Evolutionary conservation across 345 rosid genomes (phyloP), one percentile per base, ranked within the genome.

Genomic region (Carallia brachiata): DNA sequence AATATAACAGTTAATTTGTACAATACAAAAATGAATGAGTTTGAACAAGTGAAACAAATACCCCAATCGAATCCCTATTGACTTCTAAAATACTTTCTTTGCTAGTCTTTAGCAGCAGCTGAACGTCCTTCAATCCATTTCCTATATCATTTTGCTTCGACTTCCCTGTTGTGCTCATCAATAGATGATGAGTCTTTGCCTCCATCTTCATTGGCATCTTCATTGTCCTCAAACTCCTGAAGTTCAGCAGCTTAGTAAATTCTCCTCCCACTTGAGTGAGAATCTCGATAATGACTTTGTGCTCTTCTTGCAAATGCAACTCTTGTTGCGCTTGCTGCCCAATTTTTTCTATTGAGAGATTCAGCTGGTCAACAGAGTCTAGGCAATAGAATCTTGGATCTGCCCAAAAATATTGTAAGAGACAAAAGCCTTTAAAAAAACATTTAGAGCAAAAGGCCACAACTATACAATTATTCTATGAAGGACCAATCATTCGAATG

Each of bases 301-400:
- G 77, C 65, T 79, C 79, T 77, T 82, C 87, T 77, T 28, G 69
- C n/a, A 70, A 68, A 59, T 63, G 74, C 76, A 65, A 77, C 62
- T 60, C 70, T 52, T 54, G 73, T 48, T 27, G 62, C 39, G 71
- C 73, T 85, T 52, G 74, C 27, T 52, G 77, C 39, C 36, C 80
- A 50, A 57, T 71, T 63, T 71, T 81, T 81, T 60, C 76, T 75
- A 57, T 83, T 76, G 52, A 82, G 62, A 64, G 83, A 81, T 77
- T 81, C 87, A 59, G 87, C 77, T 74, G 83, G 89, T 52, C 85
- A 74, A 37, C 64, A 71, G 55, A 58, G 87, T 83, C 75, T 77
- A 74, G 23, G 87, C 78, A 61, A 85, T 85, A 7, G 85, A 70
- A 66, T 77, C 87, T 81, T 85, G 87, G 67, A 85, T 85, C 89